Percentiles rank a stretch among this genome's conserved stretches.
Conservation (phyloP, 371 early-diverging fungal genomes). For the Mortierella polycephala region DNA sequence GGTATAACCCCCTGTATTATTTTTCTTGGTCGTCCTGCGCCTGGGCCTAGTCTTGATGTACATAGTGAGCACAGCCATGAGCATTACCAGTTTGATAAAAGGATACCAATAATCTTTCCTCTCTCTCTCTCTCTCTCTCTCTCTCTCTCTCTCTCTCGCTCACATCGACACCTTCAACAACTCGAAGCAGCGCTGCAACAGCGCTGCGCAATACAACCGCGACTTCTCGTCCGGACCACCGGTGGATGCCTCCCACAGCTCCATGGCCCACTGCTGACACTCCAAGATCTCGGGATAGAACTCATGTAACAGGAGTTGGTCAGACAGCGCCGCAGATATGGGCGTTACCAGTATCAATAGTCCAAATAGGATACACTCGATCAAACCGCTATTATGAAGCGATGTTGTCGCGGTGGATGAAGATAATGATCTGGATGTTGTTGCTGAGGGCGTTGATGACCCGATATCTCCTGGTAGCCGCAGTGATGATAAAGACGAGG, state of each 20-base stretch:
- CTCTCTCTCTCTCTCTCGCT: background rate
- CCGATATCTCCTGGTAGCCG: conserved; percentile 17
- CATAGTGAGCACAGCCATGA: too few species aligned
- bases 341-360: conserved; percentile 45
- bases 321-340: conserved; percentile 21
- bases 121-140: background rate
- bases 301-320: conserved; percentile 29
- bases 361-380: conserved; percentile 35
- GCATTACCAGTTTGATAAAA: background rate
- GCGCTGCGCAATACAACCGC: conserved; percentile 38
- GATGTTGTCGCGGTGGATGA: background rate
- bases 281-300: conserved; percentile 43
- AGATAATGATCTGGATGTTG: background rate
- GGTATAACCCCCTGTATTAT: too few species aligned
- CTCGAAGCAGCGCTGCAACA: conserved; percentile 39
- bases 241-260: conserved; percentile 35
- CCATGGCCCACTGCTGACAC: conserved; percentile 42
- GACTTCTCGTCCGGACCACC: conserved; percentile 26
- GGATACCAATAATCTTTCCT: background rate
- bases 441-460: background rate
- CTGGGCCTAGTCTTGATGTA: too few species aligned
- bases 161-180: conserved; percentile 25
- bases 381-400: conserved; percentile 23
- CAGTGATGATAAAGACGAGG: conserved; percentile 17
- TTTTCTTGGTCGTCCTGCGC: too few species aligned